Evolutionary conservation across 1,284 basidiomycete species (phyloP).

Genomic region (Ganoderma multipileum): DNA sequence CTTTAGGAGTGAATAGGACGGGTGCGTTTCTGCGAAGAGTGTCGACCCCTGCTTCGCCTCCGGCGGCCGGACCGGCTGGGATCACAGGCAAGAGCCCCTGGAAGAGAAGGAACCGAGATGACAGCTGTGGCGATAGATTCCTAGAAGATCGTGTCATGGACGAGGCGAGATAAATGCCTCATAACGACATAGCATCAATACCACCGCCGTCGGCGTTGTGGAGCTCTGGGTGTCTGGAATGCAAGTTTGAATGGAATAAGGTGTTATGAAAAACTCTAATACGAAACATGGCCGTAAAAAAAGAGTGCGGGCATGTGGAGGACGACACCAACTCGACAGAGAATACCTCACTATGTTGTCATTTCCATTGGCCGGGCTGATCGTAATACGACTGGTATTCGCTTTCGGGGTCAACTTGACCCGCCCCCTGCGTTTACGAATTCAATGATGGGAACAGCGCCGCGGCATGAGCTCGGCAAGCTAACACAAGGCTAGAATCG

Average conservation of each 20-base stretch:
- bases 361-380: neutral
- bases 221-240: neutral
- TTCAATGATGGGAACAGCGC: neutral
- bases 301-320: neutral
- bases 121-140: slow-evolving; percentile 7
- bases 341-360: neutral
- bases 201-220: neutral
- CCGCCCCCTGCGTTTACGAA: neutral
- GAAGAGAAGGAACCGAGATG: slow-evolving; percentile 5
- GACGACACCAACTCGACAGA: neutral
- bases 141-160: neutral
- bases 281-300: neutral
- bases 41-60: neutral
- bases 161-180: neutral
- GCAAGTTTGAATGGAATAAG: neutral
- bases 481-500: neutral
- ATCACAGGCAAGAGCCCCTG: neutral
- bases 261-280: neutral
- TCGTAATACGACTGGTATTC: neutral
- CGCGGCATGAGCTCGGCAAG: neutral
- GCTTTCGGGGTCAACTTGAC: neutral
- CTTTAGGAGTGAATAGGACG: neutral
- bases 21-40: neutral
- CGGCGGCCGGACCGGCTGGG: slow-evolving; percentile 6
- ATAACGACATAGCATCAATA: neutral